A percentile compares a stretch with the other conserved stretches of the same genome.
Conservation (phyloP, 129 eudicot genomes). For the Arctium minus region DNA sequence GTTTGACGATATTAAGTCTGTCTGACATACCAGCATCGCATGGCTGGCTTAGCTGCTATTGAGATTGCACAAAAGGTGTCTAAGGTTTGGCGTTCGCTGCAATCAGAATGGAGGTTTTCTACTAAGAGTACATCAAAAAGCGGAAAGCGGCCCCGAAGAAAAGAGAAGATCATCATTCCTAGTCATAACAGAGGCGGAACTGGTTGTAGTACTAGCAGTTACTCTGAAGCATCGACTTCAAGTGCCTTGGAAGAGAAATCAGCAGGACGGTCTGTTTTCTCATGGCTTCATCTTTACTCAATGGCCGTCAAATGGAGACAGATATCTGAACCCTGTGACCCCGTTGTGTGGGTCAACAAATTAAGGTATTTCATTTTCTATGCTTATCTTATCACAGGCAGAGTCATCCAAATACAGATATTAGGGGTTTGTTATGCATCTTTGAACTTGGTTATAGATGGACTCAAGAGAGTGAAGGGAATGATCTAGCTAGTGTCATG, state of each 20-base stretch:
- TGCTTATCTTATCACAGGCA: background rate
- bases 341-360: conserved; percentile 92
- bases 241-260: conserved; percentile 60
- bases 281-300: conserved; percentile 88
- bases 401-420: background rate
- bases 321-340: conserved; percentile 98
- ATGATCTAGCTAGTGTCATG: background rate
- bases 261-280: conserved; percentile 61
- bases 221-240: conserved; percentile 57
- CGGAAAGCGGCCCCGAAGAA: conserved; percentile 70
- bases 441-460: background rate
- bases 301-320: conserved; percentile 97
- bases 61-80: conserved; percentile 96
- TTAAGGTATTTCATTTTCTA: conserved; percentile 53
- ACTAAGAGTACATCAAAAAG: conserved; percentile 53
- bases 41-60: conserved; percentile 98
- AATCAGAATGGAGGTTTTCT: conserved; percentile 79
- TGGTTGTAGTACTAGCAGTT: conserved; percentile 79
- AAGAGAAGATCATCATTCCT: conserved; percentile 52
- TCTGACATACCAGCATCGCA: conserved; percentile 66
- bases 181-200: conserved; percentile 83
- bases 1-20: background rate
- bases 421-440: background rate
- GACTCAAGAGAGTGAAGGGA: background rate
- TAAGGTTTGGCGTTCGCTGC: conserved; percentile 90